Evolutionary conservation across 228 moss, liverwort and hornwort species (phyloP), one percentile per base, ranked within the genome.

Genomic region (Sphagnum magellanicum): DNA sequence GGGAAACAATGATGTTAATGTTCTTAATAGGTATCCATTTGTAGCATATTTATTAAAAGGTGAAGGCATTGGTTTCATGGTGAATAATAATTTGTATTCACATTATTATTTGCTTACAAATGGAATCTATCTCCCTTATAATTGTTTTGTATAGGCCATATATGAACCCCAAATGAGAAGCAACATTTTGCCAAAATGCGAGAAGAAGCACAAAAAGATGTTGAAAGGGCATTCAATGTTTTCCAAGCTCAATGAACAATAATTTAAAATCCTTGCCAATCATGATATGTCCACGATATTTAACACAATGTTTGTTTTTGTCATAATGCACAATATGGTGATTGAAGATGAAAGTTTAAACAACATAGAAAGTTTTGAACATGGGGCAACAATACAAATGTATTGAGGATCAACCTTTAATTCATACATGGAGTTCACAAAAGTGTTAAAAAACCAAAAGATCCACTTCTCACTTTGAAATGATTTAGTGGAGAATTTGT

Each of bases 101-200:
- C 59, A 51, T 3, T 84, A 75, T 72, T 84, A 84, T 47, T 49
- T 84, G 32, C 75, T 84, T 6, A 75, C 84, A 59, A 80, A 84
- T 13, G 84, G 75, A 63, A 75, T 80, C 49, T 84, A 84, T 73
- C 78, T 32, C 78, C 1, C 5, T 5, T 84, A 75, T 80, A 75
- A 68, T 50, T 72, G 69, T 60, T 81, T 80, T 7, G 75, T 80
- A 65, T 68, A 84, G 32, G 73, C 80, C 6, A 73, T 81, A 6
- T 70, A 73, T 70, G 73, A 77, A 6, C 73, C 81, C 0, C 67
- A 73, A 51, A 77, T 64, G 77, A 48, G 72, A 77, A 80, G 12
- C 1, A 16, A 49, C 68, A 73, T 52, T 84, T 74, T 6, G 68
- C 62, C 0, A 80, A 73, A 68, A 73, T 71, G 68, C 84, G 80